Evolutionary conservation across 139 green algal species (phyloP).

Genomic region (Diplosphaera chodatii): DNA sequence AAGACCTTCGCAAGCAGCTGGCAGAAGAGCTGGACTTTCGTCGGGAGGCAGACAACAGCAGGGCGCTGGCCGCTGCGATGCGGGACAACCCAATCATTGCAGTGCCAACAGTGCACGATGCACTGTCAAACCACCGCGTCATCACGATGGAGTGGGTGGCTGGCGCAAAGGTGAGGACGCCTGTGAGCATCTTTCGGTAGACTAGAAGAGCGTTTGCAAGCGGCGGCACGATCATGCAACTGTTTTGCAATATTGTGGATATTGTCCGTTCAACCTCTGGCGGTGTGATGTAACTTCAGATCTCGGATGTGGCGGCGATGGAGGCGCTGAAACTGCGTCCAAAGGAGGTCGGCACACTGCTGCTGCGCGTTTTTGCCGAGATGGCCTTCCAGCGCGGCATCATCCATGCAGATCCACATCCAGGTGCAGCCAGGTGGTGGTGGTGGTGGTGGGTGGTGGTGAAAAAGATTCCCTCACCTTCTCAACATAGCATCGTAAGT

Average conservation of each 20-base stretch:
- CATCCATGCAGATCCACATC: conserved; percentile 32
- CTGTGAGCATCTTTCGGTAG: no score
- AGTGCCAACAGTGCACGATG: conserved; percentile 35
- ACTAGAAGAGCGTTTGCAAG: no score
- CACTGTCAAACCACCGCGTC: conserved; percentile 45
- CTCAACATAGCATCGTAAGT: no score
- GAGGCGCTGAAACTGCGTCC: conserved; percentile 6
- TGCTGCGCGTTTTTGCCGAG: conserved; percentile 77
- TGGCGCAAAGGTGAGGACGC: conserved; percentile 38
- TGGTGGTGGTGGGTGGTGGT: no score
- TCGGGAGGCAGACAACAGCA: conserved; percentile 56
- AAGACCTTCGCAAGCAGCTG: conserved; percentile 64
- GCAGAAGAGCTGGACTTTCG: conserved; percentile 78
- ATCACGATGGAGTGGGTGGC: conserved; percentile 77
- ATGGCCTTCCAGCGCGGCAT: conserved; percentile 75
- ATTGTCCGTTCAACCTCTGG: no score
- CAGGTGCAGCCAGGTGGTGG: no score
- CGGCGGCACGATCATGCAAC: no score
- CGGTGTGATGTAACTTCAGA: background rate
- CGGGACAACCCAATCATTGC: conserved; percentile 20
- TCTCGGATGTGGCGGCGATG: background rate
- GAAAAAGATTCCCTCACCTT: no score
- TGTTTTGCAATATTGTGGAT: no score
- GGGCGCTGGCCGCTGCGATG: conserved; percentile 32
- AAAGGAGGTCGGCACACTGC: conserved; percentile 50